Evolutionary conservation across 2,329 filamentous ascomycete genomes (phyloP).

Genomic region (Claviceps africana): DNA sequence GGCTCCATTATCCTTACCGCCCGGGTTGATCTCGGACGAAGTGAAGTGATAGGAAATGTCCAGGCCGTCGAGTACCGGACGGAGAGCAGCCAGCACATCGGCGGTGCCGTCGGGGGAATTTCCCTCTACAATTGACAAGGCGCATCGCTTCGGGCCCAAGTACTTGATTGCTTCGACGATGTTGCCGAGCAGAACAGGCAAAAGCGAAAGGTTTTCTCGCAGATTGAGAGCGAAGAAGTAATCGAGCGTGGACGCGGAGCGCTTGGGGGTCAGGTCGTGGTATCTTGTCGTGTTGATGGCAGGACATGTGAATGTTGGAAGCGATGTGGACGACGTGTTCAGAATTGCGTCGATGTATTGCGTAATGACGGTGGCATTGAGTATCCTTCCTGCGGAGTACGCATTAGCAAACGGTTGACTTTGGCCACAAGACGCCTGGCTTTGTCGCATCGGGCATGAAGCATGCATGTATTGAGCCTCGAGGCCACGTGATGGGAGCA

Average conservation of each 20-base stretch:
- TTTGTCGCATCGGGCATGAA: no score
- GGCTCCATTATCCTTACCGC: conserved; percentile 20
- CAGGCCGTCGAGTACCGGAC: conserved; percentile 22
- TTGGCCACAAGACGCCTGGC: no score
- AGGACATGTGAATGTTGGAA: conserved; percentile 14
- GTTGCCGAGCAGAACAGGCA: conserved; percentile 31
- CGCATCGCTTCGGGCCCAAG: conserved; percentile 33
- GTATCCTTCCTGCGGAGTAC: background rate
- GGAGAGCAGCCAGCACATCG: conserved; percentile 30
- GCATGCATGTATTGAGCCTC: no score
- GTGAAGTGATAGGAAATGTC: conserved; percentile 28
- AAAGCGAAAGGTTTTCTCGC: conserved; percentile 25
- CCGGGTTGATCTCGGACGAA: conserved; percentile 31
- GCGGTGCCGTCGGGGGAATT: conserved; percentile 28
- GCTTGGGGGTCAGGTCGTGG: conserved; percentile 8
- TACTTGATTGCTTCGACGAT: conserved; percentile 34
- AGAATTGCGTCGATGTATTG: conserved; percentile 15
- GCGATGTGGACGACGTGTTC: conserved; percentile 7
- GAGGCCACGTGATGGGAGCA: no score
- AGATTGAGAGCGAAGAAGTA: conserved; percentile 40
- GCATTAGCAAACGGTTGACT: no score
- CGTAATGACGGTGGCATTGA: conserved; percentile 4
- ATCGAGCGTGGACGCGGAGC: conserved; percentile 12
- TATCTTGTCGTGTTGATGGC: conserved; percentile 9
- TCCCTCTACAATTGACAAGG: conserved; percentile 15